Conservation (phyloP, 2,329 filamentous ascomycete genomes). For the Ceratocystis ficicola region DNA sequence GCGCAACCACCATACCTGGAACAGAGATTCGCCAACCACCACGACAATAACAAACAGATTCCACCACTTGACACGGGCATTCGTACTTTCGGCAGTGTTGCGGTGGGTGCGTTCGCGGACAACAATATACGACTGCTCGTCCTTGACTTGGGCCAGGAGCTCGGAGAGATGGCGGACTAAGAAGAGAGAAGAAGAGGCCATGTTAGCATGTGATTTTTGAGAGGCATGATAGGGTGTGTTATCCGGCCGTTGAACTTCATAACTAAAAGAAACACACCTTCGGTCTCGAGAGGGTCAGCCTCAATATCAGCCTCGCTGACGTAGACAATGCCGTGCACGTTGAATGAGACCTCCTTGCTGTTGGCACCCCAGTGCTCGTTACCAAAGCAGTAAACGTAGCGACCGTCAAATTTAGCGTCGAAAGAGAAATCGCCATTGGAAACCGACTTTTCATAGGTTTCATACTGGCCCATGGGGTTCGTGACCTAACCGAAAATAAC, state of each 20-base stretch:
- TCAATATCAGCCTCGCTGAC: slow-evolving; percentile 77
- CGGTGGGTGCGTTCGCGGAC: slow-evolving; percentile 89
- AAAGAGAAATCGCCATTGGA: slow-evolving; percentile 92
- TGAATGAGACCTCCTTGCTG: slow-evolving; percentile 97
- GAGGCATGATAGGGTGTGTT: background rate
- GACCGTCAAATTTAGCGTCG: slow-evolving; percentile 70
- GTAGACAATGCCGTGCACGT: slow-evolving; percentile 97
- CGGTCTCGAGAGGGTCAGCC: slow-evolving; percentile 77
- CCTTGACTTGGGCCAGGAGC: slow-evolving; percentile 81
- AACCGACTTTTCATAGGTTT: slow-evolving; percentile 66
- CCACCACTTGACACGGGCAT: slow-evolving; percentile 98
- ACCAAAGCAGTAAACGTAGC: slow-evolving; percentile 95
- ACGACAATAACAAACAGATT: slow-evolving; percentile 90
- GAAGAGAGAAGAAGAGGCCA: background rate
- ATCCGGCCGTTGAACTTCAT: background rate
- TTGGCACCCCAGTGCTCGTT: slow-evolving; percentile 96
- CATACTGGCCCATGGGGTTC: slow-evolving; percentile 62
- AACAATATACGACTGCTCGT: slow-evolving; percentile 95
- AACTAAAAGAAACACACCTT: slow-evolving; percentile 46
- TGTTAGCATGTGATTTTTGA: slow-evolving; percentile 20
- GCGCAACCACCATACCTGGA: slow-evolving; percentile 99
- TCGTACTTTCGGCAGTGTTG: slow-evolving; percentile 98
- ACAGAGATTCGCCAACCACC: slow-evolving; percentile 80
- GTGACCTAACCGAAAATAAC: slow-evolving; percentile 46
- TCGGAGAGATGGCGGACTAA: slow-evolving; percentile 73